Base-by-base conservation (phyloP, 2,329 filamentous ascomycete genomes). In the Paecilomyces variotii region DNA sequence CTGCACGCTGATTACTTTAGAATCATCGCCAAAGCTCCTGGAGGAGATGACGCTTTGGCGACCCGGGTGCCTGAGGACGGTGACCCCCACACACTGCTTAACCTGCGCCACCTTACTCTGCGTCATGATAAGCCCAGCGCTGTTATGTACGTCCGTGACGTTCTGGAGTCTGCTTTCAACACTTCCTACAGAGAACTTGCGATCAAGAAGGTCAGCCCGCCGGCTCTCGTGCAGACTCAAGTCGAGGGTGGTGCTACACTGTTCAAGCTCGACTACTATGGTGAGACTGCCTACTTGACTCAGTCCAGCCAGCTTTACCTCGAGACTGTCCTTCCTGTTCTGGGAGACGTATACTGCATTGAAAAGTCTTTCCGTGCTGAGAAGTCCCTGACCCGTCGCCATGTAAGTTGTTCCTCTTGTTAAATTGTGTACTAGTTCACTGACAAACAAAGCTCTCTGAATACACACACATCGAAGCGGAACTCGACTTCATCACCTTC, bases 351-450 rank as follows among this genome's bases (percentile, higher is more conserved):
- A 56, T 99, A 95, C 83, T 97, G 93, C 73, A 93, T 99, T 69
- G 92, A 96, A 76, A 96, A 96, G 76, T 97, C 93, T 1, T 99
- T 99, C 87, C 92, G 94, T 62, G 94, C 94, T 12, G 94, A 99
- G 78, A 97, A 97, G 79, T 93, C 88, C 5, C 82, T 97, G 59
- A 99, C 94, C 55, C 89, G 94, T 62, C 90, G 94, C 70, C 94
- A 99, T 74, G 39, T 45, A 45, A 45, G 39, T 45, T 45, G 19
- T 19, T 6, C 5, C 2, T n/a, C 12, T 45, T 45, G 39, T 45
- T 45, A 19, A 45, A n/a, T 9, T 19, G 14, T 45, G 4, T 19
- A n/a, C n/a, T 6, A 45, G n/a, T 45, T 7, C 7, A 14, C 39
- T 45, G 19, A 45, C 39, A 9, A 14, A 45, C 19, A 14, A 45